Percentiles rank a stretch among this genome's conserved stretches.
phyloP scores from a whole-genome alignment of 768 basidiomycete genomes.

The Amanita subjunquillea region DNA sequence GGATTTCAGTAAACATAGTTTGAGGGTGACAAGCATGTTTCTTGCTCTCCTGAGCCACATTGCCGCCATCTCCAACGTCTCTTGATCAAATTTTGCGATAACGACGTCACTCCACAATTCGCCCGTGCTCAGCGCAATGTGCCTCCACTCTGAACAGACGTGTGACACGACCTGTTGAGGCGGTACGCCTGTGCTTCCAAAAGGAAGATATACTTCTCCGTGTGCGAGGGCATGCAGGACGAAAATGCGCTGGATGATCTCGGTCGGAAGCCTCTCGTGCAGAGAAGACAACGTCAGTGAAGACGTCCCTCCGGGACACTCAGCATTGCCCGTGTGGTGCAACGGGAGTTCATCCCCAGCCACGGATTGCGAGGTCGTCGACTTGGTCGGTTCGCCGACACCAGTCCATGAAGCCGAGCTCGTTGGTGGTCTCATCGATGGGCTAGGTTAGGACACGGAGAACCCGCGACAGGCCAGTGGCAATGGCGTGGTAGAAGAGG shows the following conservation, averaged over 20 bases:
- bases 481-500: too few species aligned
- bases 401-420: not conserved
- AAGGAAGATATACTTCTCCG: not conserved
- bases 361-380: not conserved
- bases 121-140: not conserved
- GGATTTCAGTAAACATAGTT: not conserved
- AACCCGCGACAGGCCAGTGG: too few species aligned
- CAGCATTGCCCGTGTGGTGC: not conserved
- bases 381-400: not conserved
- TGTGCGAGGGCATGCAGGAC: not conserved
- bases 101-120: slow-evolving; percentile 1
- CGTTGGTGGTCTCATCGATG: not conserved
- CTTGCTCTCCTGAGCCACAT: not conserved
- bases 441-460: not conserved
- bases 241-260: slow-evolving; percentile 3
- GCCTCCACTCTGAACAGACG: slow-evolving; percentile 5
- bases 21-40: not conserved
- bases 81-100: not conserved
- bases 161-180: not conserved
- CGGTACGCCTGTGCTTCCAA: not conserved
- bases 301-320: not conserved
- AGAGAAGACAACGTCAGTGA: not conserved
- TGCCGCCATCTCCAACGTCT: not conserved
- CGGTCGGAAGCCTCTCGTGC: not conserved
- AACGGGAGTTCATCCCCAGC: not conserved